Conservation (phyloP, 164 flowering plant genomes). For the Warburgia ugandensis region DNA sequence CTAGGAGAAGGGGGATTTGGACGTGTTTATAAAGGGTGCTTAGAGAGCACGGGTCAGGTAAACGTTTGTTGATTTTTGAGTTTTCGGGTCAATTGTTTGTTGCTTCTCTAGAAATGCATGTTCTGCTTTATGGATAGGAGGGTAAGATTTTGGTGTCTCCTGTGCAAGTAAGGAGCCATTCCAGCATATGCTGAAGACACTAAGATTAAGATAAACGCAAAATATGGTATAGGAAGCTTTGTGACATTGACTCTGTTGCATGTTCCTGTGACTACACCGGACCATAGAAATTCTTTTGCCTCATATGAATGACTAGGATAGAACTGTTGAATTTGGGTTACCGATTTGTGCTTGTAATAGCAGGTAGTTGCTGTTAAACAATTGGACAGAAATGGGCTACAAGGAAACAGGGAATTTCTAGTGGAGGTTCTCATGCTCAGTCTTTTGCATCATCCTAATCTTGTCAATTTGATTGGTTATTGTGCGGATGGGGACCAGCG, state of each 20-base stretch:
- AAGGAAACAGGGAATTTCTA: slow-evolving; percentile 35
- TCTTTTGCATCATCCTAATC: slow-evolving; percentile 34
- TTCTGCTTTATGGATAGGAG: not conserved
- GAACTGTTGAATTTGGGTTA: not conserved
- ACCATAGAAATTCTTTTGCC: too few relatives aligned
- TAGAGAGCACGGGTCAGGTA: slow-evolving; percentile 37
- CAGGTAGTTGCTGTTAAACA: slow-evolving; percentile 40
- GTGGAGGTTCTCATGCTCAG: slow-evolving; percentile 43
- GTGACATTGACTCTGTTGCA: not conserved
- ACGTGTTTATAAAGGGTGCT: slow-evolving; percentile 30
- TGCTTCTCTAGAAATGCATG: too few relatives aligned
- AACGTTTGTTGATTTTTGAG: not conserved
- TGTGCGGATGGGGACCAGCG: slow-evolving; percentile 43
- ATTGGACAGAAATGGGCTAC: slow-evolving; percentile 32
- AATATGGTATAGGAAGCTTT: not conserved
- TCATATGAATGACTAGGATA: not conserved
- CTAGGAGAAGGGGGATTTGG: slow-evolving; percentile 43
- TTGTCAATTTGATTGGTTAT: slow-evolving; percentile 33
- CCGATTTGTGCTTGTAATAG: slow-evolving; percentile 2
- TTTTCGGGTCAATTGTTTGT: too few relatives aligned
- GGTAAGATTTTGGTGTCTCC: not conserved
- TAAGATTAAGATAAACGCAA: not conserved
- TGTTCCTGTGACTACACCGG: too few relatives aligned
- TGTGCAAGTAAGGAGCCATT: not conserved
- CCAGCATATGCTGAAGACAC: not conserved